A percentile compares a stretch with the other conserved stretches of the same genome.
Conservation (phyloP, 306 rosid genomes). For the Elaeagnus macrophylla region DNA sequence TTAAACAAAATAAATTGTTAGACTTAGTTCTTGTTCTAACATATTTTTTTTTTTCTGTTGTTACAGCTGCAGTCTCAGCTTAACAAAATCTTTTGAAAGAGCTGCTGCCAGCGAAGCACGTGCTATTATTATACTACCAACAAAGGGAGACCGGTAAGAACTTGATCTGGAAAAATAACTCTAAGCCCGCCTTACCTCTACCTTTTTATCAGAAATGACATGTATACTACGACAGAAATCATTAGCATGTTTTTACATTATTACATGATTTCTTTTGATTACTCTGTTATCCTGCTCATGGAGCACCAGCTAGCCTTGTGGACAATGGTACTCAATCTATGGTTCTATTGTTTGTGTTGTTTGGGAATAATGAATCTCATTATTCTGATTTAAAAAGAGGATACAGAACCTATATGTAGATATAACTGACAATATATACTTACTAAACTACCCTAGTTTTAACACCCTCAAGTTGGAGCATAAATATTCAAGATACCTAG, state of each 20-base stretch:
- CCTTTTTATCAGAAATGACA: slow-evolving; percentile 13
- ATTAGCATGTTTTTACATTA: not conserved
- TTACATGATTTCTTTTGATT: not conserved
- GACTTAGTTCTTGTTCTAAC: slow-evolving; percentile 17
- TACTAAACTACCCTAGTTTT: no score
- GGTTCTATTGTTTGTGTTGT: no score
- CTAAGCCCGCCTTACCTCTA: slow-evolving; percentile 4
- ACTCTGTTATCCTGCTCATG: not conserved
- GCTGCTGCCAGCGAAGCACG: slow-evolving; percentile 93
- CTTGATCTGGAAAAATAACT: slow-evolving; percentile 15
- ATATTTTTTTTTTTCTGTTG: slow-evolving; percentile 29
- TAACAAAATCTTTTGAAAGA: slow-evolving; percentile 87
- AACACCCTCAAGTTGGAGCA: no score
- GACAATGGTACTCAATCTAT: no score
- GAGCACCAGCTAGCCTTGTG: not conserved
- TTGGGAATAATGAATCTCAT: no score
- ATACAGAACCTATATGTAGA: no score
- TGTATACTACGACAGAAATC: slow-evolving; percentile 12
- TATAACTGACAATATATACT: no score
- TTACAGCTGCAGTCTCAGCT: slow-evolving; percentile 79
- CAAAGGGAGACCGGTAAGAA: slow-evolving; percentile 82
- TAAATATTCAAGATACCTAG: no score
- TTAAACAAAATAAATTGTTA: slow-evolving; percentile 7
- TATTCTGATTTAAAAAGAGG: no score
- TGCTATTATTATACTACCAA: slow-evolving; percentile 80